Evolutionary conservation across 768 basidiomycete genomes (phyloP), one percentile per base, ranked within the genome.

Genomic region (Asterophora parasitica): DNA sequence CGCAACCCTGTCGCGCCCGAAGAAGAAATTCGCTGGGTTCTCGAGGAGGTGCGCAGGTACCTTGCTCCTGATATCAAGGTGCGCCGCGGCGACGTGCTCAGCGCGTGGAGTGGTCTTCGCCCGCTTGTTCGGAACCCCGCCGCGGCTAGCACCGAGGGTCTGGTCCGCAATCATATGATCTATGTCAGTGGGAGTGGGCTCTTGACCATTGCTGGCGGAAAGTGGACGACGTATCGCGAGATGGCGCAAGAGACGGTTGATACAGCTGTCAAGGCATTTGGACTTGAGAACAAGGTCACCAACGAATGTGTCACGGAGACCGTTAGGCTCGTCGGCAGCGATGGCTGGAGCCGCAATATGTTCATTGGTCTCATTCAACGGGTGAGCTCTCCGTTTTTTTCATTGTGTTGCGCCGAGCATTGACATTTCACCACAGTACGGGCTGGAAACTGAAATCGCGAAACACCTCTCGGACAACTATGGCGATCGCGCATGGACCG

Each of bases 171-270:
- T 62, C 95, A 98, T 69, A 79, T 99, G 77, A 88, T 96, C 54
- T 78, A 92, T 61, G 81, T 92, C 28, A 81, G 78, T 34, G 76
- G 78, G 39, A 81, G 81, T 52, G 92, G 93, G 13, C 71, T 99
- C 57, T 67, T 99, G 51, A 97, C 94, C 23, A 92, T 97, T 58
- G 92, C 91, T 2, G 95, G 95, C 13, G 95, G 95, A 4, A 99
- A 99, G 67, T 99, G 95, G 95, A 99, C 95, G 50, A 97, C 95
- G 40, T 99, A 97, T 70, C 74, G 89, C 41, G 85, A 83, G 27
- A 96, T 98, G 95, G 92, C 95, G 17, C 78, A 92, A 70, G 95
- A 98, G 71, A 88, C 92, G 0, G 85, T 97, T 37, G 88, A 97
- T 65, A 73, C 76, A 50, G 94, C 95, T 9, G 75, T 97, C 50